A percentile compares a stretch with the other conserved stretches of the same genome.
These are phyloP conservation scores for Dalechampia spathulata DNA, from an alignment of 441 rosid genomes.

Conservation along the genomic window DNA sequence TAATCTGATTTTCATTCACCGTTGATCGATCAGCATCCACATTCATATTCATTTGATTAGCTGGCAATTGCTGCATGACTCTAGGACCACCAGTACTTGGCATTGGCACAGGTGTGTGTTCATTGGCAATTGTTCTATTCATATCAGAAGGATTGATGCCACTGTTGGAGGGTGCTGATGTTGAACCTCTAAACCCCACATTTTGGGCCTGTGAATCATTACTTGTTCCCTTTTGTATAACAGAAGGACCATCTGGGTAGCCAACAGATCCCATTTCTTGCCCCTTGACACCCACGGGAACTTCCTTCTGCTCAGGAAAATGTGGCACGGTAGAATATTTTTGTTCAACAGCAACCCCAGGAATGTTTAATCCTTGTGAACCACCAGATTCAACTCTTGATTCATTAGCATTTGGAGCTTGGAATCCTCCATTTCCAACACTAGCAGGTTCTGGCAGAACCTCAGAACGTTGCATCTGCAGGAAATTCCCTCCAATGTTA, in stretches of 20 bases:
- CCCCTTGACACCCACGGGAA: constrained; percentile 33
- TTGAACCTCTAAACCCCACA: constrained; percentile 38
- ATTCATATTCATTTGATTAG: constrained; percentile 47
- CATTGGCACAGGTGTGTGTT: constrained; percentile 39
- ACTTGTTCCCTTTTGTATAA: constrained; percentile 34
- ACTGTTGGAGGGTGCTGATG: constrained; percentile 31
- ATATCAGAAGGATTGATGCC: constrained; percentile 35
- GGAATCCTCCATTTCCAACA: constrained; percentile 36
- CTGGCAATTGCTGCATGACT: constrained; percentile 35
- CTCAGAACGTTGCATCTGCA: constrained; percentile 58
- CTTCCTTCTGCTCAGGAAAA: constrained; percentile 31
- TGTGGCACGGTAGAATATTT: constrained; percentile 33
- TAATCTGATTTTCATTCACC: constrained; percentile 60
- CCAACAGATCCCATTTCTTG: constrained; percentile 40
- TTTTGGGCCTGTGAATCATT: constrained; percentile 41
- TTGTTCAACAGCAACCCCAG: constrained; percentile 38
- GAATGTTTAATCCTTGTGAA: constrained; percentile 25
- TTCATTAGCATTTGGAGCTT: constrained; percentile 37
- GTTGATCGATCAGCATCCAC: constrained; percentile 32
- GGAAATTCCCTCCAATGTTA: constrained; percentile 83
- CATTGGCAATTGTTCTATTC: constrained; percentile 35
- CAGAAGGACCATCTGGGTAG: constrained; percentile 39
- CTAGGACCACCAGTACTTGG: constrained; percentile 39
- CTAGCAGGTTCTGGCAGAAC: constrained; percentile 30
- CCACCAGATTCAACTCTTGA: constrained; percentile 32